Percentiles rank a stretch among this genome's conserved stretches.
These are phyloP conservation scores for Colletotrichum tropicale DNA, from an alignment of 2,329 filamentous ascomycete genomes.

Conservation along the genomic window DNA sequence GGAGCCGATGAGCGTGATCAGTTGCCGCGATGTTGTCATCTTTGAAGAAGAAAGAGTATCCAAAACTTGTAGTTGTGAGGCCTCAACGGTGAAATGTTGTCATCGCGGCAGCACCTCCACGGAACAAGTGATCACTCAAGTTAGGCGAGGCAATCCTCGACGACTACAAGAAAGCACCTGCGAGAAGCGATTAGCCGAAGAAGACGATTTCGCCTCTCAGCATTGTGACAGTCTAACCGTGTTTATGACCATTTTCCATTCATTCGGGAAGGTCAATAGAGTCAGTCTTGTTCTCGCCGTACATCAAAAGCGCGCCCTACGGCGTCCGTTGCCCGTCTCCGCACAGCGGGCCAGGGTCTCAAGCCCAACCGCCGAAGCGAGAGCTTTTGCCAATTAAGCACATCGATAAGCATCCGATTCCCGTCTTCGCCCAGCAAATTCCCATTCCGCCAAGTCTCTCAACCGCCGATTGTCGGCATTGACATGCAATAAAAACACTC, in stretches of 20 bases:
- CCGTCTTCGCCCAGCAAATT: neutral
- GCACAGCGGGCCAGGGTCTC: neutral
- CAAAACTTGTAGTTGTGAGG: accelerated
- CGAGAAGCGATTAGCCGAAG: neutral
- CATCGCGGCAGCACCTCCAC: too few species aligned
- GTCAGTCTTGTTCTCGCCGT: neutral
- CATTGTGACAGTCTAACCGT: neutral
- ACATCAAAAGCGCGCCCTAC: neutral
- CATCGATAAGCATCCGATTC: neutral
- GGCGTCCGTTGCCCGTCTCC: neutral
- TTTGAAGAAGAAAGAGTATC: neutral
- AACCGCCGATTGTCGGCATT: neutral
- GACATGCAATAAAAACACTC: neutral
- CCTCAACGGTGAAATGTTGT: neutral
- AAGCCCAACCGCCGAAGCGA: neutral
- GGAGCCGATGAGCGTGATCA: neutral
- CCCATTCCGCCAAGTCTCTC: neutral
- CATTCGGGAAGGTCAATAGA: neutral
- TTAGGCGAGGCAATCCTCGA: too few species aligned
- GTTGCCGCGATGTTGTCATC: neutral
- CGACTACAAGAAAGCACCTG: too few species aligned
- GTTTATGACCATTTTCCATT: neutral
- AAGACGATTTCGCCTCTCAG: neutral
- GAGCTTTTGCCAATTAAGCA: neutral
- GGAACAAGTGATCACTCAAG: too few species aligned